These are phyloP conservation scores for Pholiota microspora DNA, from an alignment of 768 basidiomycete genomes.

Conservation along the genomic window DNA sequence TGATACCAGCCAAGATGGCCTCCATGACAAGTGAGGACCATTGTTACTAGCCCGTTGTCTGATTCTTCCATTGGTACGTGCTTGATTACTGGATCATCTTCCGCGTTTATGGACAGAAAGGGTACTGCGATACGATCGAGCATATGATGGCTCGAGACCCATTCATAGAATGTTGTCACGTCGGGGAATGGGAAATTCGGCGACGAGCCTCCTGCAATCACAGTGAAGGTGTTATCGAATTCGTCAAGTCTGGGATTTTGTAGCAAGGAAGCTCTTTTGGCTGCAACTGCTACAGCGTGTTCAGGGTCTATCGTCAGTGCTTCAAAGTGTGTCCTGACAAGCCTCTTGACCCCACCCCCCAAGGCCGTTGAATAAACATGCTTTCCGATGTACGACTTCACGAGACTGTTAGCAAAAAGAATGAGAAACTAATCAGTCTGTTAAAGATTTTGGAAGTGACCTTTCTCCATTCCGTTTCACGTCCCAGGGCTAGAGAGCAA, in stretches of 20 bases:
- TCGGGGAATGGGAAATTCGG: conserved; percentile 46
- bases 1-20: conserved; percentile 87
- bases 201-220: conserved; percentile 63
- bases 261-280: conserved; percentile 39
- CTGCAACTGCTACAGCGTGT: conserved; percentile 44
- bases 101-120: conserved; percentile 68
- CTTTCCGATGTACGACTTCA: conserved; percentile 50
- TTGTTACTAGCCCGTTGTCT: conserved; percentile 49
- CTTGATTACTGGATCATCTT: conserved; percentile 72
- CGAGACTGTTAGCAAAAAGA: conserved; percentile 39
- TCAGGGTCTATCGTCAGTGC: conserved; percentile 46
- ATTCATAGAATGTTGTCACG: conserved; percentile 41
- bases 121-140: conserved; percentile 65
- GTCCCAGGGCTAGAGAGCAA: conserved; percentile 30
- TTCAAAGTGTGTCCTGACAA: conserved; percentile 49
- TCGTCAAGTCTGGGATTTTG: conserved; percentile 51
- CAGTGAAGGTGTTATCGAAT: conserved; percentile 62
- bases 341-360: conserved; percentile 64
- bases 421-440: background rate
- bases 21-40: conserved; percentile 58
- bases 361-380: conserved; percentile 73
- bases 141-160: conserved; percentile 57
- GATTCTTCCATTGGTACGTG: conserved; percentile 54
- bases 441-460: conserved; percentile 22
- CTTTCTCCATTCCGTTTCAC: conserved; percentile 43